Conservation (phyloP, 495 filamentous ascomycete genomes). For the Penicillium robsamsonii region DNA sequence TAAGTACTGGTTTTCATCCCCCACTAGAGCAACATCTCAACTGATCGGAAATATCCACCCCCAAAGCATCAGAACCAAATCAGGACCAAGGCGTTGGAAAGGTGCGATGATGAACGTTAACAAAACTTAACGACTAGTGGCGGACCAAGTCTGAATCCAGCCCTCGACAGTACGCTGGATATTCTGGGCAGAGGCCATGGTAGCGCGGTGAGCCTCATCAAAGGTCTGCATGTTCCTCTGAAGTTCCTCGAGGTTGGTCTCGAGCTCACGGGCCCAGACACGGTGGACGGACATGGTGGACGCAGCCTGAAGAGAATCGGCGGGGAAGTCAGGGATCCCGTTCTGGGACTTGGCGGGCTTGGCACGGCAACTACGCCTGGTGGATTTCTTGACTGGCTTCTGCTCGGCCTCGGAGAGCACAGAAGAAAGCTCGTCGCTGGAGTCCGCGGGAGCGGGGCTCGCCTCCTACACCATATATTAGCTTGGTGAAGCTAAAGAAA, state of each 20-base stretch:
- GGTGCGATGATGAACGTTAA: not conserved
- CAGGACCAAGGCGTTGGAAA: not conserved
- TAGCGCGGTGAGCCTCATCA: conserved; percentile 13
- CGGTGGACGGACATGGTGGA: conserved; percentile 12
- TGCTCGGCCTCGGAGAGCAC: not conserved
- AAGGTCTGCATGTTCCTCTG: conserved; percentile 12
- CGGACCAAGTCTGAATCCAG: conserved; percentile 19
- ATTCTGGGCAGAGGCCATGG: conserved; percentile 14
- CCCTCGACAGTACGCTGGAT: conserved; percentile 15
- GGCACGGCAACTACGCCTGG: not conserved
- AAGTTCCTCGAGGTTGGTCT: conserved; percentile 16
- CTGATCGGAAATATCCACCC: not conserved
- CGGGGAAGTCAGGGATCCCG: conserved; percentile 3
- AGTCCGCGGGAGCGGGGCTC: not conserved
- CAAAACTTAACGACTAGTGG: conserved; percentile 6
- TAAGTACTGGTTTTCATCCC: no score
- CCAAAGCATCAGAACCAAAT: not conserved
- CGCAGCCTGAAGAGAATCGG: conserved; percentile 10
- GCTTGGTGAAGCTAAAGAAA: not conserved
- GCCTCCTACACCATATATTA: not conserved
- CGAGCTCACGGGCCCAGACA: conserved; percentile 17
- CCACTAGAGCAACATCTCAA: not conserved
- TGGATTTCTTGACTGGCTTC: not conserved
- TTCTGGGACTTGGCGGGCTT: not conserved
- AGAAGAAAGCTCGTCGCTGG: not conserved